phyloP scores from a whole-genome alignment of 2,329 filamentous ascomycete genomes.

The Hypoxylon sp. region DNA sequence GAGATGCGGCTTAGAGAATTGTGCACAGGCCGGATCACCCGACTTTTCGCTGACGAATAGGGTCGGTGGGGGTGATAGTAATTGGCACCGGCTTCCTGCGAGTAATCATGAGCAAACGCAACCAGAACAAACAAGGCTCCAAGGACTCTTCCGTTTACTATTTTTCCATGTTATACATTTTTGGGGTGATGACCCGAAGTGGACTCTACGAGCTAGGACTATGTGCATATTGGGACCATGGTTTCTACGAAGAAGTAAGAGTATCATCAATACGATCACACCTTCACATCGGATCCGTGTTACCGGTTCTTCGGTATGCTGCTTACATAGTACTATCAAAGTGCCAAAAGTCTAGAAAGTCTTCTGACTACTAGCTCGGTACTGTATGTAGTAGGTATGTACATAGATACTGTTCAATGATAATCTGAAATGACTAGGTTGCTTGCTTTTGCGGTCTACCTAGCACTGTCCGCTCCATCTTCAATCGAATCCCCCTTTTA shows the following conservation, averaged over 20 bases:
- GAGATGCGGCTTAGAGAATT: constrained; percentile 27
- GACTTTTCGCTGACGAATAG: constrained; percentile 32
- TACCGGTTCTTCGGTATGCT: constrained; percentile 17
- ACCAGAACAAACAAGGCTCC: constrained; percentile 23
- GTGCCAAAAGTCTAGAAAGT: constrained; percentile 10
- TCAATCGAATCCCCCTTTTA: constrained; percentile 12
- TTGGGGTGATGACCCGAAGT: constrained; percentile 9
- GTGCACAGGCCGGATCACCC: constrained; percentile 32
- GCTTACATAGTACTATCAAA: constrained; percentile 3
- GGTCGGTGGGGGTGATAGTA: constrained; percentile 10
- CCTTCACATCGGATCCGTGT: constrained; percentile 18
- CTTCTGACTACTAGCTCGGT: constrained; percentile 4
- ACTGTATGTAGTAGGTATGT: constrained; percentile 4
- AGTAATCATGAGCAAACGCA: constrained; percentile 31
- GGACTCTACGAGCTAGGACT: constrained; percentile 10
- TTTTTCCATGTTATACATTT: constrained; percentile 13
- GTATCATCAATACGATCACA: too few relatives aligned
- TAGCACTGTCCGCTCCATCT: constrained; percentile 5
- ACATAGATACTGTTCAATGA: too few relatives aligned
- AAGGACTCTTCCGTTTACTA: constrained; percentile 11
- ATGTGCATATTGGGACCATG: constrained; percentile 1
- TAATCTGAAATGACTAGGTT: constrained; percentile 11
- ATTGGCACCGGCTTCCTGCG: constrained; percentile 22
- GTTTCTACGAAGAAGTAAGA: too few relatives aligned
- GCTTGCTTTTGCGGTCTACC: constrained; percentile 21